These are phyloP conservation scores for Akanthomyces uredinophilus DNA, from an alignment of 2,329 filamentous ascomycete genomes.

Conservation along the genomic window DNA sequence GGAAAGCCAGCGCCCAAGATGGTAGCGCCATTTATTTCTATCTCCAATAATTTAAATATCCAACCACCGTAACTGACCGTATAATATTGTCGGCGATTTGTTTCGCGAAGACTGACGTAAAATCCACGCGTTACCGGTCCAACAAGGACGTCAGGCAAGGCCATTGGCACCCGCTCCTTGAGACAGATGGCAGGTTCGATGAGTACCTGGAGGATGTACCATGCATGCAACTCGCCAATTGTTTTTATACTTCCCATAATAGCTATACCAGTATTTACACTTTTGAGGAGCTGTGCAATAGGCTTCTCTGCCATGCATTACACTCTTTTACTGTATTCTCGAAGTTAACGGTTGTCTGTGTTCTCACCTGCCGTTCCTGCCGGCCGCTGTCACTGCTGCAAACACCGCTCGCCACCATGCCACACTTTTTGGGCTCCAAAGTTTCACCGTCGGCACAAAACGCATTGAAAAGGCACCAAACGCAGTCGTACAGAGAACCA, in stretches of 20 bases:
- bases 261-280: background rate
- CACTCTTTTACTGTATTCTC: background rate
- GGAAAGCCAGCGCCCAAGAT: slow-evolving; percentile 5
- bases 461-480: background rate
- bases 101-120: background rate
- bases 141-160: background rate
- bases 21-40: background rate
- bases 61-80: background rate
- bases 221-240: background rate
- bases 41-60: background rate
- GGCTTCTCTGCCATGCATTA: background rate
- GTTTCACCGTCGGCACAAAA: slow-evolving; percentile 14
- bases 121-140: background rate
- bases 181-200: background rate
- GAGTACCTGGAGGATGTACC: background rate
- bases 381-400: background rate
- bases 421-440: slow-evolving; percentile 16
- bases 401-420: slow-evolving; percentile 15
- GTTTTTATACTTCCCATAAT: background rate
- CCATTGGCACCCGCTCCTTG: background rate
- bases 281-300: background rate
- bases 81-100: background rate
- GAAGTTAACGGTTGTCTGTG: background rate
- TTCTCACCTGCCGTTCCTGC: background rate
- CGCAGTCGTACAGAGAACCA: background rate